Conservation (phyloP, 2,329 filamentous ascomycete genomes). For the Paecilomyces sp. region DNA sequence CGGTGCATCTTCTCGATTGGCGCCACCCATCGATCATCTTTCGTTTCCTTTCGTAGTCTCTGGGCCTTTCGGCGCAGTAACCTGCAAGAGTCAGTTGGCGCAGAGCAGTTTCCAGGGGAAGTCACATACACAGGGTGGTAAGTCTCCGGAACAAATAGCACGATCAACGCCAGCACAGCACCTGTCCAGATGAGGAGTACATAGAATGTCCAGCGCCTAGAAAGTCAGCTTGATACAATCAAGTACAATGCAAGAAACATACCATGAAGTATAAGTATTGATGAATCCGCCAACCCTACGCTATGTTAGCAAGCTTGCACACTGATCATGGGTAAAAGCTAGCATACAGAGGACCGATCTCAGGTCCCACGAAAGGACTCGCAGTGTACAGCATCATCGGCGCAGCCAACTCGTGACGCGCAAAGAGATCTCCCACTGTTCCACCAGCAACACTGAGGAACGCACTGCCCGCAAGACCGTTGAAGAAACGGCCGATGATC, state of each 20-base stretch:
- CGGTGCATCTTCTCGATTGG: slow-evolving; percentile 66
- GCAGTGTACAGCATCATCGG: slow-evolving; percentile 79
- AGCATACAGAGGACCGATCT: slow-evolving; percentile 46
- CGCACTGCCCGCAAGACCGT: slow-evolving; percentile 40
- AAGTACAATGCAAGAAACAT: slow-evolving; percentile 8
- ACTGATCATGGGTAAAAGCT: background rate
- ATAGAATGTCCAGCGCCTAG: slow-evolving; percentile 72
- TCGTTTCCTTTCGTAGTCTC: slow-evolving; percentile 63
- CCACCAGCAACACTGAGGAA: slow-evolving; percentile 68
- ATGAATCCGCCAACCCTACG: slow-evolving; percentile 66
- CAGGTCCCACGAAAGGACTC: slow-evolving; percentile 52
- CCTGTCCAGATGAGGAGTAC: slow-evolving; percentile 74
- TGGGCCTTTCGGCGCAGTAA: slow-evolving; percentile 66
- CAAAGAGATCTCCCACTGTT: slow-evolving; percentile 76
- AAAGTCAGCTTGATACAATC: background rate
- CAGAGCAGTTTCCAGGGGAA: background rate
- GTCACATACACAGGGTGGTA: slow-evolving; percentile 54
- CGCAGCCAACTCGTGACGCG: slow-evolving; percentile 58
- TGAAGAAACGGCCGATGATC: slow-evolving; percentile 68
- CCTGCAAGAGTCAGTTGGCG: slow-evolving; percentile 48
- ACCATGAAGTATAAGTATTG: slow-evolving; percentile 65
- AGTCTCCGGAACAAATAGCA: slow-evolving; percentile 76
- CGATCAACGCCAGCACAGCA: slow-evolving; percentile 56
- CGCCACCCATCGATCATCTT: slow-evolving; percentile 68
- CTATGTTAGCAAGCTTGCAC: slow-evolving; percentile 4